Evolutionary conservation across 2,329 filamentous ascomycete genomes (phyloP), one percentile per base, ranked within the genome.

Genomic region (Triangularia verruculosa): DNA sequence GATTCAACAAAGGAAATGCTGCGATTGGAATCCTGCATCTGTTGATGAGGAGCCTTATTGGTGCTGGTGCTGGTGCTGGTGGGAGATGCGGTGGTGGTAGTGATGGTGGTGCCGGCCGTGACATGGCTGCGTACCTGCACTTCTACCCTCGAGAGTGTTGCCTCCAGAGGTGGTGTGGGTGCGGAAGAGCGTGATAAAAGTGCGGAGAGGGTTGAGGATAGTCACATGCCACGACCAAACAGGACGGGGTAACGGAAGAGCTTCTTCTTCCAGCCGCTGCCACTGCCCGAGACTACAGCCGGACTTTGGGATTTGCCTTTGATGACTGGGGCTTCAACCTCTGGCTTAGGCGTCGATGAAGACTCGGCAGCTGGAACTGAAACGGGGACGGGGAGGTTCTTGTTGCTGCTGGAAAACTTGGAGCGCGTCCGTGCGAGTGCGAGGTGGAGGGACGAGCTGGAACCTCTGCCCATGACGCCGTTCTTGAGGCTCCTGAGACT

Each of bases 161-260:
- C 53, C 58, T 28, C 53, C 61, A 43, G 59, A 52, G 59, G 62
- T 58, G 54, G 64, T 57, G 22, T 39, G 54, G 63, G 60, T 25
- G 51, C 51, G 15, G 51, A 54, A 24, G 20, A 24, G 51, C 12
- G 20, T 54, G 51, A 53, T 17, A 47, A 20, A 20, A 47, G 39
- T 20, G 63, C 57, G 52, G 53, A 61, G 61, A 65, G 59, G 51
- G 30, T 25, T 22, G 39, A 22, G 59, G 51, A 27, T 51, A 68
- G 66, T 70, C 69, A 70, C 64, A 66, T 69, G 56, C 66, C 65
- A n/a, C 65, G 65, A 30, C 66, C 66, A 55, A 69, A 68, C 57
- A 70, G 64, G 20, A 55, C 66, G 4, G 68, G 68, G 28, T 67
- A 67, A 2, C 64, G 57, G 15, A 68, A 57, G 60, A 69, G 67